phyloP scores from a whole-genome alignment of 495 filamentous ascomycete genomes.

The Penicillium argentinense region DNA sequence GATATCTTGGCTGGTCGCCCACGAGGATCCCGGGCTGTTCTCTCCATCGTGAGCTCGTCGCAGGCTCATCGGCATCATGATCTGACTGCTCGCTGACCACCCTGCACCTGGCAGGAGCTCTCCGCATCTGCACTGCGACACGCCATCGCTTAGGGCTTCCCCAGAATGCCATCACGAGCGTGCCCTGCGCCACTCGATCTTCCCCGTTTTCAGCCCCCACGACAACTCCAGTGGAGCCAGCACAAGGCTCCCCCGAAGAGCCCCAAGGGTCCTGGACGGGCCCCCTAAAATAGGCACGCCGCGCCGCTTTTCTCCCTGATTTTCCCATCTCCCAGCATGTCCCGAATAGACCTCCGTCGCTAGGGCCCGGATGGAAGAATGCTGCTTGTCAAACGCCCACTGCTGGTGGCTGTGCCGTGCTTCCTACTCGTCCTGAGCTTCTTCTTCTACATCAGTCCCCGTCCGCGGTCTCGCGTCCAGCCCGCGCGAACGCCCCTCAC shows the following conservation, averaged over 20 bases:
- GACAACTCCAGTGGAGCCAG: background rate
- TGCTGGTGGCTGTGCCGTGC: background rate
- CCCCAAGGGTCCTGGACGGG: background rate
- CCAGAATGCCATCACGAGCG: background rate
- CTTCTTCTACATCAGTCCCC: background rate
- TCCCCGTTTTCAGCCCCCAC: background rate
- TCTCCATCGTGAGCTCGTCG: no score
- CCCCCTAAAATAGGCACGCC: background rate
- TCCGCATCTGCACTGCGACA: no score
- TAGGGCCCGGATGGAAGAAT: background rate
- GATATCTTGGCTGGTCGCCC: no score
- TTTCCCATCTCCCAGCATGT: background rate
- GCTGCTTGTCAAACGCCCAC: conserved; percentile 1
- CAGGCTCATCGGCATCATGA: no score
- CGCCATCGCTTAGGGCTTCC: background rate
- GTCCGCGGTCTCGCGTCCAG: background rate
- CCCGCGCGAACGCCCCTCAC: background rate
- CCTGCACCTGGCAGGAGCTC: no score
- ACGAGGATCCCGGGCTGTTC: no score
- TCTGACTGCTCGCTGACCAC: no score
- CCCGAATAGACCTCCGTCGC: background rate
- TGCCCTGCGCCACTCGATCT: background rate
- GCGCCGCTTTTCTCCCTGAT: background rate
- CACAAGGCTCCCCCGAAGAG: background rate
- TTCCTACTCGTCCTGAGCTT: background rate